Evolutionary conservation across 768 basidiomycete genomes (phyloP).

Genomic region (Lentinula raphanica): DNA sequence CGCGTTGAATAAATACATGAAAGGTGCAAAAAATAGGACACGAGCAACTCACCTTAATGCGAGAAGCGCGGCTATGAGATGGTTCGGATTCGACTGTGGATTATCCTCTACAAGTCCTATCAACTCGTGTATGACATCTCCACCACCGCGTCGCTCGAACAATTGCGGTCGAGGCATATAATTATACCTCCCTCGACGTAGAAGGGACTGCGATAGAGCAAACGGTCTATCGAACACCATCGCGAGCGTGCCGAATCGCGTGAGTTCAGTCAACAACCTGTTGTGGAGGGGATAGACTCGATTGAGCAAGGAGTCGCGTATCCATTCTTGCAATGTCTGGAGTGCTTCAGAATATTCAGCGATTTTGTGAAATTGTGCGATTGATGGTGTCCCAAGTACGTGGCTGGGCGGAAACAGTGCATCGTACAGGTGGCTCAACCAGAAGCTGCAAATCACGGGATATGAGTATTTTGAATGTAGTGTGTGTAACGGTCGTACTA

Average conservation of each 20-base stretch:
- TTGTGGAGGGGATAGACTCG: slow-evolving; percentile 19
- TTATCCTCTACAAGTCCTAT: slow-evolving; percentile 6
- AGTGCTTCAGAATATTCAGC: slow-evolving; percentile 34
- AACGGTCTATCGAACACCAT: slow-evolving; percentile 30
- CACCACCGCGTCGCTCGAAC: slow-evolving; percentile 13
- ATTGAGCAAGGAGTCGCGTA: slow-evolving; percentile 32
- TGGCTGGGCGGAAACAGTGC: slow-evolving; percentile 43
- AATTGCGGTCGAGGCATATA: slow-evolving; percentile 9
- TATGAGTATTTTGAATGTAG: not conserved
- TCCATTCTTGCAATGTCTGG: slow-evolving; percentile 40
- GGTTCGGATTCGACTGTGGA: not conserved
- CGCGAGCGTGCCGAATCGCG: slow-evolving; percentile 31
- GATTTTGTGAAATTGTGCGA: slow-evolving; percentile 30
- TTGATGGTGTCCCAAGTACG: slow-evolving; percentile 36
- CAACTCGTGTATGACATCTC: slow-evolving; percentile 16
- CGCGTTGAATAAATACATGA: too few relatives aligned
- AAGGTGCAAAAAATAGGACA: too few relatives aligned
- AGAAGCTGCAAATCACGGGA: slow-evolving; percentile 30
- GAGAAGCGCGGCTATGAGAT: not conserved
- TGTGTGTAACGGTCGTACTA: not conserved
- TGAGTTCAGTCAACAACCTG: slow-evolving; percentile 35
- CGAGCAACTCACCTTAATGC: not conserved
- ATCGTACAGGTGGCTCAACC: slow-evolving; percentile 44
- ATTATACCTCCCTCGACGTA: slow-evolving; percentile 28
- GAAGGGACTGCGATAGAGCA: slow-evolving; percentile 24